Evolutionary conservation across 2,329 filamentous ascomycete genomes (phyloP).

Genomic region (Aureobasidium musti): DNA sequence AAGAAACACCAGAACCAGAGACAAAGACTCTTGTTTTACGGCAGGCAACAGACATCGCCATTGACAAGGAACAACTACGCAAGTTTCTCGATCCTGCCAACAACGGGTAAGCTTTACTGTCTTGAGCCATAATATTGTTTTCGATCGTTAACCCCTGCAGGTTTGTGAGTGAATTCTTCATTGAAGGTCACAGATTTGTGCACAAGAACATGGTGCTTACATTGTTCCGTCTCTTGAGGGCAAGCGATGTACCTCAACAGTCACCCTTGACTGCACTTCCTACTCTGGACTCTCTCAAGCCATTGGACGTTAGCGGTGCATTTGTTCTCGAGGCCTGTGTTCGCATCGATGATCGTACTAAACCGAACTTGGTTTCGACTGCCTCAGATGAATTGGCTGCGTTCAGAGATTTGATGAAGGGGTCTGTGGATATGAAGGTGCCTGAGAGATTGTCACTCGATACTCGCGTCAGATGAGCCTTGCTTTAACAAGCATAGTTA

Average conservation of each 20-base stretch:
- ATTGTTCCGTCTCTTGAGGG: constrained; percentile 56
- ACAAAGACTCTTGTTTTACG: constrained; percentile 31
- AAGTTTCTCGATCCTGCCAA: constrained; percentile 21
- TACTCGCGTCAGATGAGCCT: constrained; percentile 58
- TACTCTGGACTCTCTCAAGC: constrained; percentile 49
- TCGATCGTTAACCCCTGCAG: constrained; percentile 43
- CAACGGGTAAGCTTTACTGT: constrained; percentile 1
- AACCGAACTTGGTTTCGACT: constrained; percentile 55
- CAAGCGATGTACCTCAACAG: constrained; percentile 39
- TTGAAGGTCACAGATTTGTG: constrained; percentile 60
- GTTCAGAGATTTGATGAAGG: constrained; percentile 58
- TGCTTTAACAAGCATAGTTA: no score
- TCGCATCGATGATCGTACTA: constrained; percentile 57
- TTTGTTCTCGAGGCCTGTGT: constrained; percentile 62
- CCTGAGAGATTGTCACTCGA: constrained; percentile 62
- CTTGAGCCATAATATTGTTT: background rate
- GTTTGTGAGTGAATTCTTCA: constrained; percentile 59
- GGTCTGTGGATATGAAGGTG: constrained; percentile 58
- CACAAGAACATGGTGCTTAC: constrained; percentile 59
- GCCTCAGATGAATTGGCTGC: constrained; percentile 58
- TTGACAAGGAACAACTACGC: constrained; percentile 2
- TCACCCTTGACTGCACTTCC: constrained; percentile 46
- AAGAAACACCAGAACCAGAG: constrained; percentile 32
- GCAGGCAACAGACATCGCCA: constrained; percentile 21
- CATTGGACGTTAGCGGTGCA: constrained; percentile 58